Base-by-base conservation (phyloP, 2,329 filamentous ascomycete genomes). In the Trichoderma sp. region DNA sequence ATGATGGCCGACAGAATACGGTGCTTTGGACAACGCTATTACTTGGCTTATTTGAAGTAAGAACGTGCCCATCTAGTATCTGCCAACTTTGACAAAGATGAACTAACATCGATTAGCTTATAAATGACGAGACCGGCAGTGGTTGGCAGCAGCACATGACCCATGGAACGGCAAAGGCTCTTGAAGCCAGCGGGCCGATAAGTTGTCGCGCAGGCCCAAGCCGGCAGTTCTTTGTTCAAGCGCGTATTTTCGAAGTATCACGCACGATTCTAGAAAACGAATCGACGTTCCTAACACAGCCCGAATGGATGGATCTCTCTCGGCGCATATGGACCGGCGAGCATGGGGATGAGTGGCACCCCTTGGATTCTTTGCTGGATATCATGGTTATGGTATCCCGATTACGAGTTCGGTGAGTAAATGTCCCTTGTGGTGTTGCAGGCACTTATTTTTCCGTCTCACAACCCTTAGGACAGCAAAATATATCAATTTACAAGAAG, bases 81-180 rank as follows among this genome's bases (percentile, higher is more conserved):
- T 16, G 8, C 1, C 35, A 5, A n/a, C 24, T 43, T 43, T 43
- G 1, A n/a, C 10, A n/a, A 21, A 8, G 33, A 10, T 5, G 13
- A 13, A 24, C 37, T 43, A 3, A 43, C 40, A 8, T 27, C 4
- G 1, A 3, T 2, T 27, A 80, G 79, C 74, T 80, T 2, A 76
- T 80, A 73, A 76, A 72, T 0, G 78, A 79, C 31, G 68, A 73
- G 0, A 76, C 77, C 0, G 79, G 77, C 0, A 70, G 75, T 21
- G 77, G 76, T 0, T 80, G 79, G 79, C 40, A 79, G 4, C 77
- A 78, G 6, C 79, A 80, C 13, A 73, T 80, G 29, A 75, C 80
- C 0, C 76, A 79, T 29, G 79, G 79, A 8, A 80, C 79, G 0
- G 74, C 76, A 0, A 77, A 70, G 0, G 78, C 79, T 0, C 70